Base-by-base conservation (phyloP, 2,329 filamentous ascomycete genomes). In the Dryadomyces sulphureus region DNA sequence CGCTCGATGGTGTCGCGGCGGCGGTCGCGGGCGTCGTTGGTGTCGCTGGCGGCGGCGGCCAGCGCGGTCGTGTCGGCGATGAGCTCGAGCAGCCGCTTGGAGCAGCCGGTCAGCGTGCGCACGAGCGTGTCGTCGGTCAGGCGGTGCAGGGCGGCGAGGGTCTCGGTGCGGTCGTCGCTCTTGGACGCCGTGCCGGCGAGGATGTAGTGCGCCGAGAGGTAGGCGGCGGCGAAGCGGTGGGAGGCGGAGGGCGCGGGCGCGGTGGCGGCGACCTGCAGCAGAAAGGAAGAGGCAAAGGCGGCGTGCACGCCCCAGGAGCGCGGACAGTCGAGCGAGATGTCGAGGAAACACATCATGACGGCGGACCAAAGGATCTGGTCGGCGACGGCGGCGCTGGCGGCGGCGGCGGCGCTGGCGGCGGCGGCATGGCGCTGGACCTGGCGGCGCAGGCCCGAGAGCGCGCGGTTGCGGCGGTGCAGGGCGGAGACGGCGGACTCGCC, bases 171-270 rank as follows among this genome's bases (percentile, higher is more conserved):
- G 16, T 2, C 5, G 14, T 12, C 32, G 25, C 49, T 21, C 3
- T 35, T 50, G n/a, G 38, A n/a, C 3, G 46, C 52, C 0, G 52
- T 53, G 14, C 51, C 45, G 11, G 52, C 51, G 14, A 51, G 50
- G 17, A 52, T 43, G 14, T 53, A 47, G 25, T 55, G 53, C 6
- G 45, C 38, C 11, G 51, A 39, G n/a, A 55, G 48, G 41, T 58
- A 59, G 8, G 53, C 55, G 2, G 52, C 47, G 2, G 54, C 55
- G 21, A 59, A 59, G 40, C 55, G 50, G 41, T 32, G 45, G 1
- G 45, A 36, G 5, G 22, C 41, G 8, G 45, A 47, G 4, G 20
- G 38, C 14, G 0, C 7, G 14, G 14, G 20, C 19, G 8, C 2
- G 14, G 8, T 3, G 21, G 11, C n/a, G 38, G 20, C 38, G 20